phyloP scores from a whole-genome alignment of 495 filamentous ascomycete species.

The Podospora conica region DNA sequence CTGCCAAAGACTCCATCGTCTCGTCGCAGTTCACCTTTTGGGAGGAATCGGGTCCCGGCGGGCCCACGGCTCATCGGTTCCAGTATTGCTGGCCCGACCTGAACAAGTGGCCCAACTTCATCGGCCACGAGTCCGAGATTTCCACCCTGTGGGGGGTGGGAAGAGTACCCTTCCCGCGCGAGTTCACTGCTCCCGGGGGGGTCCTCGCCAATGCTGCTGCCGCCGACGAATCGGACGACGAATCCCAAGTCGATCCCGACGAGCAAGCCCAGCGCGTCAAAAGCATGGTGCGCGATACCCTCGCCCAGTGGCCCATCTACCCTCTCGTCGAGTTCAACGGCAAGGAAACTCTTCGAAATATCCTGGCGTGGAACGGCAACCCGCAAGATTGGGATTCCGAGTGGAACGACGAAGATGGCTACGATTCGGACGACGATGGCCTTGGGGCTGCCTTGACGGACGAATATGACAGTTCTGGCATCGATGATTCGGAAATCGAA shows the following conservation, averaged over 20 bases:
- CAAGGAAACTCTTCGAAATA: constrained; percentile 5
- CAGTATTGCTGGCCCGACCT: constrained; percentile 36
- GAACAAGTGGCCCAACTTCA: constrained; percentile 7
- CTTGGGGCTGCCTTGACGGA: background rate
- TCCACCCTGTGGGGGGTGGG: background rate
- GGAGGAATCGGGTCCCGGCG: too few relatives aligned
- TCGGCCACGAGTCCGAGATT: constrained; percentile 6
- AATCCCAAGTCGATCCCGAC: background rate
- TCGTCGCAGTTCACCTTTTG: constrained; percentile 10
- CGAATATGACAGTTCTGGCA: constrained; percentile 30
- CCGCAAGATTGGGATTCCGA: background rate
- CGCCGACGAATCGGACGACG: background rate
- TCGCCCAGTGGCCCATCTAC: constrained; percentile 15
- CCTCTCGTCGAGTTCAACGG: constrained; percentile 24
- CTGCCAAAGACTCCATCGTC: constrained; percentile 4
- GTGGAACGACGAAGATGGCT: background rate
- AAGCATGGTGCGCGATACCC: background rate
- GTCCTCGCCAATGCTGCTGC: background rate
- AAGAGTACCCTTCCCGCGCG: background rate
- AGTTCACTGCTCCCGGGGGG: too few relatives aligned
- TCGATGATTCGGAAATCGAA: constrained; percentile 24
- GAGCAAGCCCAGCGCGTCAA: background rate
- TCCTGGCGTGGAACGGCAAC: constrained; percentile 8
- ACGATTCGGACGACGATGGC: background rate
- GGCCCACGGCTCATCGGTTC: background rate